Conservation (phyloP, 2,329 filamentous ascomycete species). For the Xylaria sp. region DNA sequence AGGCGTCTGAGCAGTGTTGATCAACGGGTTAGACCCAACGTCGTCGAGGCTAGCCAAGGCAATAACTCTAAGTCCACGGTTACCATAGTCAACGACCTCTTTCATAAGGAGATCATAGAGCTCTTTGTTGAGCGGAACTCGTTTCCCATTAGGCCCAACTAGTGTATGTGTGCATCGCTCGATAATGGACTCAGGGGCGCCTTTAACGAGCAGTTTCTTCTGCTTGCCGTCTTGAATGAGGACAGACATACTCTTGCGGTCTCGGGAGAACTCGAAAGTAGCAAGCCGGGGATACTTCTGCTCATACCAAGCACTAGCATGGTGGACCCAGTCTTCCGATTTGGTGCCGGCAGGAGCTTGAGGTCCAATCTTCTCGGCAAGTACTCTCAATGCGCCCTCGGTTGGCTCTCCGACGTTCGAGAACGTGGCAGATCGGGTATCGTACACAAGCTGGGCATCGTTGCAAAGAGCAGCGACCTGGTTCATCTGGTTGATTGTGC, state of each 20-base stretch:
- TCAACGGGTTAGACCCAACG: conserved; percentile 74
- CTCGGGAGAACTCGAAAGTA: conserved; percentile 96
- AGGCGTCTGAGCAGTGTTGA: conserved; percentile 81
- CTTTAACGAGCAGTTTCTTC: conserved; percentile 92
- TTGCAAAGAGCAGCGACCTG: conserved; percentile 85
- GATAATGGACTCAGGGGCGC: conserved; percentile 92
- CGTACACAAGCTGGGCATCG: conserved; percentile 84
- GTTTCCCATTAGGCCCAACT: conserved; percentile 81
- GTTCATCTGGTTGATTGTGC: conserved; percentile 81
- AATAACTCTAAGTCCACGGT: conserved; percentile 92
- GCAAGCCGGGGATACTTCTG: conserved; percentile 77
- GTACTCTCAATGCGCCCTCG: conserved; percentile 88
- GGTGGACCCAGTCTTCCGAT: conserved; percentile 76
- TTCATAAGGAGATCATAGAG: conserved; percentile 76
- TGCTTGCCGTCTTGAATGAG: conserved; percentile 76
- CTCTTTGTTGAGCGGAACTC: conserved; percentile 75
- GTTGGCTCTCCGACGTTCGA: conserved; percentile 93
- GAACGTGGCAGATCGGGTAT: conserved; percentile 78
- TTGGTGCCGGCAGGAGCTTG: conserved; percentile 67
- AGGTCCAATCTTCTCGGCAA: conserved; percentile 95
- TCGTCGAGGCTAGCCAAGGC: conserved; percentile 88
- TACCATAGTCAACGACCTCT: conserved; percentile 90
- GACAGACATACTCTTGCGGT: conserved; percentile 99
- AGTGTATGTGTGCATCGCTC: conserved; percentile 89
- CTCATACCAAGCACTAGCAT: conserved; percentile 87